phyloP scores from a whole-genome alignment of 768 basidiomycete species.

The Tricholoma sp. region DNA sequence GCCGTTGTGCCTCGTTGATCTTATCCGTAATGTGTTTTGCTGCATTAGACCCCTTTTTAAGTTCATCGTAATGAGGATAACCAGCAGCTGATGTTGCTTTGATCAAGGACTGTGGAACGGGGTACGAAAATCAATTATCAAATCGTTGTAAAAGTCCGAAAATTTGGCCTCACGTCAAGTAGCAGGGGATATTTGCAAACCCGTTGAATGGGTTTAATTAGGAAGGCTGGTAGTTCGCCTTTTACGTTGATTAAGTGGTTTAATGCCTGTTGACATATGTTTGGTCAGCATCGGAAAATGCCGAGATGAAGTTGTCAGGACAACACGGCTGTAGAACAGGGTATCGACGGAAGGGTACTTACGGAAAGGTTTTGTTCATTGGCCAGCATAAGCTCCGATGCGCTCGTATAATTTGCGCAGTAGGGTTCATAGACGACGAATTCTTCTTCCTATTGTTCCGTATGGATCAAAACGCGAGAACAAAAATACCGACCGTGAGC shows the following conservation, averaged over 20 bases:
- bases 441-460: conserved; percentile 83
- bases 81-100: conserved; percentile 60
- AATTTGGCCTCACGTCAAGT: conserved; percentile 63
- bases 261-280: conserved; percentile 53
- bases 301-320: conserved; percentile 32
- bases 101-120: conserved; percentile 54
- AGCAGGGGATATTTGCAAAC: conserved; percentile 98
- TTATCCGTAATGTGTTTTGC: conserved; percentile 92
- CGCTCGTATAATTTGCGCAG: conserved; percentile 90
- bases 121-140: conserved; percentile 5
- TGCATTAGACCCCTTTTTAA: conserved; percentile 77
- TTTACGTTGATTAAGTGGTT: conserved; percentile 85
- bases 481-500: conserved; percentile 22
- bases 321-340: conserved; percentile 15
- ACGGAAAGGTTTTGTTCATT: conserved; percentile 86
- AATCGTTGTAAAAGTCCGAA: conserved; percentile 11
- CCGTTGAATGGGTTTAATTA: conserved; percentile 98
- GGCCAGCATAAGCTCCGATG: conserved; percentile 76
- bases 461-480: conserved; percentile 15
- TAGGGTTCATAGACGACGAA: conserved; percentile 97
- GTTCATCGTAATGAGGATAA: conserved; percentile 72
- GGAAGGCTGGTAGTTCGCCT: conserved; percentile 90
- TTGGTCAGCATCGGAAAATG: conserved; percentile 32
- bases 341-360: conserved; percentile 30
- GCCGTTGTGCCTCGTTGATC: conserved; percentile 93